These are phyloP conservation scores for Pseudogymnoascus sp. DNA, from an alignment of 2,329 filamentous ascomycete genomes.

Conservation along the genomic window DNA sequence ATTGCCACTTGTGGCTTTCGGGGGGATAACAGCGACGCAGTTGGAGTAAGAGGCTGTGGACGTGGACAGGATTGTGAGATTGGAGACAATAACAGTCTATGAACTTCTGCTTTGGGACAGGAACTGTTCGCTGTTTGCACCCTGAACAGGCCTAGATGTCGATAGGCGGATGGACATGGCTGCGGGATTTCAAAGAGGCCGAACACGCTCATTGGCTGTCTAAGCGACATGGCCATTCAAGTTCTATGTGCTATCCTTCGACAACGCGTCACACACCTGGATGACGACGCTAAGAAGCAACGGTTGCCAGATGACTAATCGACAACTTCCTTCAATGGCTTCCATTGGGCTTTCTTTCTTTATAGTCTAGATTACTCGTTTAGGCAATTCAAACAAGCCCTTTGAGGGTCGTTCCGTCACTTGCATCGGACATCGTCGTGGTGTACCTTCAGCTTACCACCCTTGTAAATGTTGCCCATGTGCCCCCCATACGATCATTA, in stretches of 20 bases:
- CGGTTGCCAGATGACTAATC: background rate
- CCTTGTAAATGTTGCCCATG: background rate
- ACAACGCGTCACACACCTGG: slow-evolving; percentile 5
- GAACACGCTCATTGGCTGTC: background rate
- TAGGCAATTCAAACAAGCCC: background rate
- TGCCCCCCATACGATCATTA: background rate
- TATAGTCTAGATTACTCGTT: background rate
- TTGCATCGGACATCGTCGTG: background rate
- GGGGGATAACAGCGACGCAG: background rate
- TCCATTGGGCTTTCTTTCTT: background rate
- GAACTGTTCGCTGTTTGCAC: slow-evolving; percentile 7
- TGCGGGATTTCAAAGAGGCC: slow-evolving; percentile 3
- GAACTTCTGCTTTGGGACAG: background rate
- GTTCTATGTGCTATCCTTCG: background rate
- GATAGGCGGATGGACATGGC: slow-evolving; percentile 1
- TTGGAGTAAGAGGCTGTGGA: background rate
- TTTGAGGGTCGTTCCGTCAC: background rate
- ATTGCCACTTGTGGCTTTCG: background rate
- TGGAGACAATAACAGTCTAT: background rate
- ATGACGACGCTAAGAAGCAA: slow-evolving; percentile 4
- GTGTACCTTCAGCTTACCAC: background rate
- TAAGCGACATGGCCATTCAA: slow-evolving; percentile 6
- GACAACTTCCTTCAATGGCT: background rate
- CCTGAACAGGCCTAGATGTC: slow-evolving; percentile 6
- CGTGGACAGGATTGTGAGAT: background rate